phyloP scores from a whole-genome alignment of 495 filamentous ascomycete species.

The Filosporella fistucella region DNA sequence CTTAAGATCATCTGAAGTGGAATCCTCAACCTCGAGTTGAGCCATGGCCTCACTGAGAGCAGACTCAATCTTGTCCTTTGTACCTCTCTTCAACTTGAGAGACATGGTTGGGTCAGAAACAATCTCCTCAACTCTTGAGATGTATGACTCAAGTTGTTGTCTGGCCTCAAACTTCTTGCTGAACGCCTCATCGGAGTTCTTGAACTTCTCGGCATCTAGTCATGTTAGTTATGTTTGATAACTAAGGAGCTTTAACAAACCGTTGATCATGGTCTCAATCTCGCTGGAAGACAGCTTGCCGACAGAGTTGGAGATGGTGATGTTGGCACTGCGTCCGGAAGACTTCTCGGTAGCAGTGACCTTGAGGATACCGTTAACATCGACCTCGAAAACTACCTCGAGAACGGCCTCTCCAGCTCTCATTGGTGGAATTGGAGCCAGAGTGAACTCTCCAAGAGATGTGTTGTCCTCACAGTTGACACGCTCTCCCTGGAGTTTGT shows the following conservation, averaged over 20 bases:
- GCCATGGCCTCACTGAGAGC: constrained; percentile 83
- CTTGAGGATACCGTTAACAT: constrained; percentile 99
- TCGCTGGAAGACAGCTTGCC: constrained; percentile 93
- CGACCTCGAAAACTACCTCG: constrained; percentile 98
- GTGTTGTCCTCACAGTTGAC: constrained; percentile 99
- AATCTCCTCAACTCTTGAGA: constrained; percentile 98
- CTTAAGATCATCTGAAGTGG: constrained; percentile 89
- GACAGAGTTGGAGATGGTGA: constrained; percentile 99
- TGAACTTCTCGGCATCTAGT: constrained; percentile 90
- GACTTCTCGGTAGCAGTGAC: constrained; percentile 99
- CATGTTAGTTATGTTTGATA: constrained; percentile 9
- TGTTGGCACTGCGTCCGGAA: constrained; percentile 96
- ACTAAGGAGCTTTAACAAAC: constrained; percentile 40
- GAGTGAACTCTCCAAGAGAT: constrained; percentile 95
- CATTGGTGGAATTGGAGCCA: constrained; percentile 67
- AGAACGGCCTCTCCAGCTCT: constrained; percentile 90
- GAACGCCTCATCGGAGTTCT: constrained; percentile 94
- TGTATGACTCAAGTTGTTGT: constrained; percentile 99
- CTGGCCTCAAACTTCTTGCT: constrained; percentile 98
- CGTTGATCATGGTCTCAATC: constrained; percentile 96
- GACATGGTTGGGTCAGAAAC: constrained; percentile 93
- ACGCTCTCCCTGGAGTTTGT: no score
- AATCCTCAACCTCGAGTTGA: constrained; percentile 84
- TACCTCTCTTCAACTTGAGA: constrained; percentile 95
- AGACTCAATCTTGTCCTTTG: constrained; percentile 99